Conservation (phyloP, 202 grass and related monocot genomes). For the Zizania palustris region DNA sequence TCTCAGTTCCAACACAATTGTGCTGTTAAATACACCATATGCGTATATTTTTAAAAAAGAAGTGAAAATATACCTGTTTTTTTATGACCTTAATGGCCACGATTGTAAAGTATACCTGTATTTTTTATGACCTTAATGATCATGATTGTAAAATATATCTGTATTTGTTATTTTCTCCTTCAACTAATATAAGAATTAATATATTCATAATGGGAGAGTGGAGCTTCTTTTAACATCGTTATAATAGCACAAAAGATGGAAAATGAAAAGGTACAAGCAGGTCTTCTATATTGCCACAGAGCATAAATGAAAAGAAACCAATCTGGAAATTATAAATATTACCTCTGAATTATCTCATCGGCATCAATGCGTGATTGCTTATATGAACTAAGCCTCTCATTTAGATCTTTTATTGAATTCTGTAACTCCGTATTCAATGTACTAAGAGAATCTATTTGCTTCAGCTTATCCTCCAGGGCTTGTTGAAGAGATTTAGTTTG, state of each 20-base stretch:
- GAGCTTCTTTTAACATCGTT: no score
- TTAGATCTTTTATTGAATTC: constrained; percentile 74
- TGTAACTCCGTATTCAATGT: constrained; percentile 62
- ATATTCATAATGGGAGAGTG: no score
- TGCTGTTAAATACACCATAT: not conserved
- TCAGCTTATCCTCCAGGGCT: constrained; percentile 65
- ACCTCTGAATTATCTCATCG: constrained; percentile 92
- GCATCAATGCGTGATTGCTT: constrained; percentile 86
- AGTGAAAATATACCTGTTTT: not conserved
- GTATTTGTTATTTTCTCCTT: not conserved
- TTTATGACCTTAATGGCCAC: not conserved
- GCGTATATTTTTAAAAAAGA: not conserved
- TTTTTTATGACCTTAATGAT: not conserved
- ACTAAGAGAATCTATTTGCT: constrained; percentile 64
- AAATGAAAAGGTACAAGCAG: not conserved
- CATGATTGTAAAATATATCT: no score
- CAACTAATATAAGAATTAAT: no score
- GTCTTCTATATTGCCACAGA: constrained; percentile 1
- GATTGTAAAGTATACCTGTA: not conserved
- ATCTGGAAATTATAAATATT: constrained; percentile 27
- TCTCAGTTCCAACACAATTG: not conserved
- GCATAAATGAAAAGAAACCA: not conserved
- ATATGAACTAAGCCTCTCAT: constrained; percentile 78
- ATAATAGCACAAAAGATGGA: constrained; percentile 2
- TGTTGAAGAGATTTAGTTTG: constrained; percentile 72